Evolutionary conservation across 805 yeast genomes (phyloP), one percentile per base, ranked within the genome.

Genomic region (Candida jianshihensis): DNA sequence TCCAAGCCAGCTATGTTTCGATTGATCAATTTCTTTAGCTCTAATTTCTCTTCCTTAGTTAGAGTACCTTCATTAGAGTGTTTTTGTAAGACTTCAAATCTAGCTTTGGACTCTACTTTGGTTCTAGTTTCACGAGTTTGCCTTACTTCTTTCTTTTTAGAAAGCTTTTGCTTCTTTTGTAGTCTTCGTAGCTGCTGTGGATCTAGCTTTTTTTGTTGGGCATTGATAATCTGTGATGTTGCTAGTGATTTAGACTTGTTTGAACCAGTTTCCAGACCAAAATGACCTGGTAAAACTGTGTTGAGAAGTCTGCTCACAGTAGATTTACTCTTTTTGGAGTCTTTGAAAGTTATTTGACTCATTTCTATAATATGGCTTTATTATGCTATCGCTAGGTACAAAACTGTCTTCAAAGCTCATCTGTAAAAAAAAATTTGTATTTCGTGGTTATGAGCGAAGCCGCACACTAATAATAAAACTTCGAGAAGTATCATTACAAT

Each of bases 261-360:
- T 24, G 40, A 31, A 26, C 42, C 44, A 8, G 40, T 32, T 19
- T 17, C 30, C 21, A 35, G 34, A 20, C 43, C 47, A 7, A 49
- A 38, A 32, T 61, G 56, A 18, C 67, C 68, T 8, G 71, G 71
- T 9, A 66, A 48, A 6, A 66, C 46, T 9, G 43, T 43, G 21
- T 57, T 49, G 20, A 68, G 46, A 9, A 73, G 56, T 37, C 57
- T 60, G 42, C 65, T 66, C n/a, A 72, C 69, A 0, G 70, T 65
- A 9, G 57, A 56, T 1, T 71, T 33, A 2, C 37, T 28, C 5
- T 27, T 30, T 3, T 28, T 13, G 5, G 34, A 25, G 17, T 31
- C 33, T 8, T 26, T 36, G 22, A 46, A 46, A 21, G 39, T 37
- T 33, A 44, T 44, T 20, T 33, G 36, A 11, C 21, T 18, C 38